Conservation (phyloP, 257 asterid species). For the Salvia hispanica region DNA sequence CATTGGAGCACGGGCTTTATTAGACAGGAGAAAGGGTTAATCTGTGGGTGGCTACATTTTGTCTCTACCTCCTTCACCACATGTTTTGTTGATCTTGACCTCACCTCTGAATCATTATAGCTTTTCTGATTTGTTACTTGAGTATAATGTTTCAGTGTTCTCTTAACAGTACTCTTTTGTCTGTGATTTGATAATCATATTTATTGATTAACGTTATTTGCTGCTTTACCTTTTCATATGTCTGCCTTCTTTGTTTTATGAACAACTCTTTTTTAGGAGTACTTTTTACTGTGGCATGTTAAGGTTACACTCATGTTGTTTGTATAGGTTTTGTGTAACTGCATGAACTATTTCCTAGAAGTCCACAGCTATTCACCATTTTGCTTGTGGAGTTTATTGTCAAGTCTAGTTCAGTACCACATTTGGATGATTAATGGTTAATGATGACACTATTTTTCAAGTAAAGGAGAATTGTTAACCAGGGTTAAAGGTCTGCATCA, state of each 20-base stretch:
- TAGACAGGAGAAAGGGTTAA: conserved; percentile 17
- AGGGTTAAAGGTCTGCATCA: no score
- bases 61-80: conserved; percentile 7
- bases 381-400: neutral
- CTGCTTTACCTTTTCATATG: neutral
- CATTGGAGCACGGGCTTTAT: neutral
- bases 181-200: neutral
- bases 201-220: conserved; percentile 5
- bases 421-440: conserved; percentile 1
- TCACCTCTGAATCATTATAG: neutral
- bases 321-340: neutral
- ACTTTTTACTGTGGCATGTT: neutral
- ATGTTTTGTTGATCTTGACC: conserved; percentile 13
- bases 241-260: neutral
- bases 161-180: conserved; percentile 6
- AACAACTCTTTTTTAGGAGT: neutral
- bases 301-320: neutral
- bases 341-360: neutral
- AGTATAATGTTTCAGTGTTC: neutral
- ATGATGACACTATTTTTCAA: neutral
- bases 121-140: neutral
- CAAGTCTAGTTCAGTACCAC: neutral
- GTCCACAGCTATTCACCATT: conserved; percentile 7
- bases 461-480: neutral
- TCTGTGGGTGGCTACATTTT: neutral